A percentile compares a stretch with the other conserved stretches of the same genome.
Conservation (phyloP, 169 alveolate genomes). For the Eimeria falciformis region DNA sequence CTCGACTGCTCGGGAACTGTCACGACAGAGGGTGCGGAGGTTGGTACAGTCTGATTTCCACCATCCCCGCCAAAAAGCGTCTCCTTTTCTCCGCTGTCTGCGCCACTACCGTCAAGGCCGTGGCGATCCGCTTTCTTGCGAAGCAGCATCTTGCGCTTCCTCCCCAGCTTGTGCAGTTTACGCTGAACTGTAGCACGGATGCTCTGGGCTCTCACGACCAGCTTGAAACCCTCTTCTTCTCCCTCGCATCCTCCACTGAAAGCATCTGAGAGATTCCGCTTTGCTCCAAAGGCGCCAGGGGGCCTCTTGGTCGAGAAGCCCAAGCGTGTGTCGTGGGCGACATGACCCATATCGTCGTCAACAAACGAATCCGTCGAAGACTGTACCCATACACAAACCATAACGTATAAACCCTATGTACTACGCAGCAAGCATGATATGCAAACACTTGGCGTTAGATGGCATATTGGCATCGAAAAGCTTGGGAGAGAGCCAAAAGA, state of each 20-base stretch:
- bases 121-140: not conserved
- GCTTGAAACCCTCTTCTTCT: not conserved
- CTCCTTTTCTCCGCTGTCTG: not conserved
- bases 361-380: slow-evolving; percentile 58
- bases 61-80: not conserved
- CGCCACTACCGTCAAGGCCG: not conserved
- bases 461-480: too few relatives aligned
- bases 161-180: not conserved
- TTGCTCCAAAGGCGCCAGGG: not conserved
- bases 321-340: not conserved
- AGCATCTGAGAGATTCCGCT: not conserved
- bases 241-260: slow-evolving; percentile 12
- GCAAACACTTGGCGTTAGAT: too few relatives aligned
- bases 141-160: not conserved
- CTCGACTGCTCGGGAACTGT: slow-evolving; percentile 12
- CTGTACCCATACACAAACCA: not conserved
- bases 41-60: not conserved
- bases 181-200: slow-evolving; percentile 6
- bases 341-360: slow-evolving; percentile 34
- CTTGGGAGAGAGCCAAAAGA: too few relatives aligned
- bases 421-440: too few relatives aligned
- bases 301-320: not conserved
- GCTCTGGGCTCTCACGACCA: slow-evolving; percentile 2
- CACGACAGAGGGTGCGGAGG: not conserved
- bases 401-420: too few relatives aligned